Evolutionary conservation across 257 asterid genomes (phyloP).

Genomic region (Cruciata laevipes): DNA sequence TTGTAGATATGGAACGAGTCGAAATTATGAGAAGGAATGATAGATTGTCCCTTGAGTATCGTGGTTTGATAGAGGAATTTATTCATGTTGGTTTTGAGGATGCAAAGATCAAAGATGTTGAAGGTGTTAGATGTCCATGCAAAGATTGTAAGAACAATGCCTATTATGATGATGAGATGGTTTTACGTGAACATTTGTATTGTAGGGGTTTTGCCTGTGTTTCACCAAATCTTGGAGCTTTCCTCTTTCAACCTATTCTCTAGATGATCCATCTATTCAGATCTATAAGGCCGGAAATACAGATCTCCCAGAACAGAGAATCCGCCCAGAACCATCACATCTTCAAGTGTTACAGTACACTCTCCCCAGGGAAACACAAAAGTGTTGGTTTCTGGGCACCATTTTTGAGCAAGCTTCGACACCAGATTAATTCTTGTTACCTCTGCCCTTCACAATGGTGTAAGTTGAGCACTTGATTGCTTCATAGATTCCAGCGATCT

Average conservation of each 20-base stretch:
- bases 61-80: too few species aligned
- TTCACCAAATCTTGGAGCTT: not conserved
- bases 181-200: too few species aligned
- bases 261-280: not conserved
- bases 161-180: too few species aligned
- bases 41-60: too few species aligned
- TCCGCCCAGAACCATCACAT: slow-evolving; percentile 27
- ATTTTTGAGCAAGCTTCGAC: not conserved
- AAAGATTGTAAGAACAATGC: too few species aligned
- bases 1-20: too few species aligned
- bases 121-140: too few species aligned
- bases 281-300: not conserved
- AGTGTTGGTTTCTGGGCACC: slow-evolving; percentile 2
- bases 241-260: not conserved
- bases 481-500: slow-evolving; percentile 28
- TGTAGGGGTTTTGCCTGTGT: not conserved
- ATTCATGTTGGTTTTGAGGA: too few species aligned
- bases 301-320: not conserved
- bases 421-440: not conserved
- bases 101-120: too few species aligned
- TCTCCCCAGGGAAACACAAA: slow-evolving; percentile 38
- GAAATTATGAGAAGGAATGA: too few species aligned
- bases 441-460: not conserved
- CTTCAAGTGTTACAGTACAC: slow-evolving; percentile 38
- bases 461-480: slow-evolving; percentile 20